These are phyloP conservation scores for Mycena epipterygia DNA, from an alignment of 768 basidiomycete genomes.

Conservation along the genomic window DNA sequence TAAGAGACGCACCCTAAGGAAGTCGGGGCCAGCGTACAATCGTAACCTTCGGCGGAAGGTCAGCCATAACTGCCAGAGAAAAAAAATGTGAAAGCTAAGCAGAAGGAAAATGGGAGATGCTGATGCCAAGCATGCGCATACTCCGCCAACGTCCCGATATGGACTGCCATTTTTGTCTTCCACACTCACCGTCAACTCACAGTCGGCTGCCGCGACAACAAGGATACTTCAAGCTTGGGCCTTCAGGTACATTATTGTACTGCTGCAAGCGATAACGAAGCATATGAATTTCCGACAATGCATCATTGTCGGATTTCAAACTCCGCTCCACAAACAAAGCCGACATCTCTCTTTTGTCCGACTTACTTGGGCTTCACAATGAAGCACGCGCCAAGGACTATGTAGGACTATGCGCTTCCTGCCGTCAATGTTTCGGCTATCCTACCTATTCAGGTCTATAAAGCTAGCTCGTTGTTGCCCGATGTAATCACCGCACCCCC, in stretches of 20 bases:
- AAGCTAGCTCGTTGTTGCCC: slow-evolving; percentile 13
- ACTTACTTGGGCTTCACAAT: slow-evolving; percentile 14
- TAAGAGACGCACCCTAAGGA: not conserved
- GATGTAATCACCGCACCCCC: slow-evolving; percentile 13
- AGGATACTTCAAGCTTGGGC: not conserved
- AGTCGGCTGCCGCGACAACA: not conserved
- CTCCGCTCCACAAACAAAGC: slow-evolving; percentile 26
- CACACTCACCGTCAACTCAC: not conserved
- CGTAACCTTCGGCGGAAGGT: slow-evolving; percentile 9
- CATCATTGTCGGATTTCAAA: slow-evolving; percentile 17
- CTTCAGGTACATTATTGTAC: not conserved
- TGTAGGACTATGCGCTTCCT: slow-evolving; percentile 20
- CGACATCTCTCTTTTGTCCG: slow-evolving; percentile 16
- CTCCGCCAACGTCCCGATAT: not conserved
- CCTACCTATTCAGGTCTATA: slow-evolving; percentile 25
- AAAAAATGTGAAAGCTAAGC: not conserved
- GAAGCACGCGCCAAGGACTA: slow-evolving; percentile 17
- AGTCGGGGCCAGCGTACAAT: not conserved
- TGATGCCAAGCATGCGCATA: not conserved
- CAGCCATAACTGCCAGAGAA: not conserved
- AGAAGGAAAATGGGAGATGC: not conserved
- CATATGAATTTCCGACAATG: slow-evolving; percentile 11
- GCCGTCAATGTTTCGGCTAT: slow-evolving; percentile 28
- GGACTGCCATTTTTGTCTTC: not conserved
- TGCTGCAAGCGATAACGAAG: not conserved